phyloP scores from a whole-genome alignment of 495 filamentous ascomycete genomes.

The Podospora australis region DNA sequence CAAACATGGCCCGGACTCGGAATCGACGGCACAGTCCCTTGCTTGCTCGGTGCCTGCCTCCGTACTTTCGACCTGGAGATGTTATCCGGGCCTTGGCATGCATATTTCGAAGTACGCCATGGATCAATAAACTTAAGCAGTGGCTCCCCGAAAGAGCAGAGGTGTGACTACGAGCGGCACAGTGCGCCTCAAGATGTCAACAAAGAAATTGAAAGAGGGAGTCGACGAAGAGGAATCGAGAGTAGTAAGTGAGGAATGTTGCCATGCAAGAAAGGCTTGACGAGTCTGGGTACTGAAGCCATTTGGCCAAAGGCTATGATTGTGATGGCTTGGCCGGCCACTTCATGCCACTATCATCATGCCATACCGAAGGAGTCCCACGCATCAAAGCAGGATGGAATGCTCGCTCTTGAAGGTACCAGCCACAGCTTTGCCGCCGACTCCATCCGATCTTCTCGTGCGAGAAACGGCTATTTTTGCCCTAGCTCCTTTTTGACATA shows the following conservation, averaged over 20 bases:
- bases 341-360: no score
- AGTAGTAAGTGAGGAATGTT: not conserved
- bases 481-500: no score
- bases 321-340: no score
- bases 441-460: no score
- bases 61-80: not conserved
- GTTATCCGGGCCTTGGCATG: not conserved
- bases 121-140: not conserved
- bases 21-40: not conserved
- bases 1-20: not conserved
- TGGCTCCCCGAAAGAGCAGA: not conserved
- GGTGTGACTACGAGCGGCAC: not conserved
- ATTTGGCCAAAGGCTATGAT: no score
- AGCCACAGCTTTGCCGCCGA: no score
- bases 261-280: not conserved
- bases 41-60: not conserved
- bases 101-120: not conserved
- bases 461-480: no score
- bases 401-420: no score
- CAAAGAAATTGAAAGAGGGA: not conserved
- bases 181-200: not conserved
- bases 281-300: not conserved
- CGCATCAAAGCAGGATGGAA: no score
- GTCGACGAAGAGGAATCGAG: not conserved
- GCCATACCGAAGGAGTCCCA: no score